These are phyloP conservation scores for Hirsutella minnesotensis DNA, from an alignment of 2,329 filamentous ascomycete genomes.

Conservation along the genomic window DNA sequence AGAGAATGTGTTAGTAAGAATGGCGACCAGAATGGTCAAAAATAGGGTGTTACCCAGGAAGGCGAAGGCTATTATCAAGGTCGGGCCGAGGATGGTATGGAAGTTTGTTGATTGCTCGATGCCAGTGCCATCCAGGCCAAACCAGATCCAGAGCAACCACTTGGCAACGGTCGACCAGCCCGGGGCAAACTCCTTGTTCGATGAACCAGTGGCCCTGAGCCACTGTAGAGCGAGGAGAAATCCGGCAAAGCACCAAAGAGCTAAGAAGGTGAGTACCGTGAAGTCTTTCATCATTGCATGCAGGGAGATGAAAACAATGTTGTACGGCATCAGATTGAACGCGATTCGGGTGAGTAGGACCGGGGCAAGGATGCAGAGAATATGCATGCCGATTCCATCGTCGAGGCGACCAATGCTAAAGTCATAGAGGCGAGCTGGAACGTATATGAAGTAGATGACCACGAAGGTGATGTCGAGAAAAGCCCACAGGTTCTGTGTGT, in stretches of 20 bases:
- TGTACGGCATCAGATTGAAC: constrained; percentile 63
- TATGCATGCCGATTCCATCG: constrained; percentile 47
- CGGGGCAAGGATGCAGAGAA: constrained; percentile 55
- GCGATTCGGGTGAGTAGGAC: constrained; percentile 59
- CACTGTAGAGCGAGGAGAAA: constrained; percentile 60
- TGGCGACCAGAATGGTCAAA: constrained; percentile 61
- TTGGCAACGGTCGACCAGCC: constrained; percentile 49
- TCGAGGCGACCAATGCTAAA: constrained; percentile 31
- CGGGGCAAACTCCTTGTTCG: constrained; percentile 14
- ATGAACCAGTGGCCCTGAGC: constrained; percentile 31
- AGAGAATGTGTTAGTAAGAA: constrained; percentile 61
- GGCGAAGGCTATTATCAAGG: constrained; percentile 60
- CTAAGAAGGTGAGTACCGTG: constrained; percentile 51
- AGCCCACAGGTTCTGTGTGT: constrained; percentile 64
- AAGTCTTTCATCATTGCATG: constrained; percentile 68
- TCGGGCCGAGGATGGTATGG: constrained; percentile 54
- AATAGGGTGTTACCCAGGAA: constrained; percentile 67
- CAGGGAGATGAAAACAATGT: constrained; percentile 63
- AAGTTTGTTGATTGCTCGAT: constrained; percentile 43
- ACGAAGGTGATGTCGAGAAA: constrained; percentile 63
- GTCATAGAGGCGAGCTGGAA: constrained; percentile 47
- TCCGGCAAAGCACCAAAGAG: constrained; percentile 57
- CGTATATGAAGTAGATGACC: constrained; percentile 49
- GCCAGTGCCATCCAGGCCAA: constrained; percentile 54
- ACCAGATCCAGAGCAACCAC: constrained; percentile 76